Evolutionary conservation across 768 basidiomycete species (phyloP), one percentile per base, ranked within the genome.

Genomic region (Mycena venus): DNA sequence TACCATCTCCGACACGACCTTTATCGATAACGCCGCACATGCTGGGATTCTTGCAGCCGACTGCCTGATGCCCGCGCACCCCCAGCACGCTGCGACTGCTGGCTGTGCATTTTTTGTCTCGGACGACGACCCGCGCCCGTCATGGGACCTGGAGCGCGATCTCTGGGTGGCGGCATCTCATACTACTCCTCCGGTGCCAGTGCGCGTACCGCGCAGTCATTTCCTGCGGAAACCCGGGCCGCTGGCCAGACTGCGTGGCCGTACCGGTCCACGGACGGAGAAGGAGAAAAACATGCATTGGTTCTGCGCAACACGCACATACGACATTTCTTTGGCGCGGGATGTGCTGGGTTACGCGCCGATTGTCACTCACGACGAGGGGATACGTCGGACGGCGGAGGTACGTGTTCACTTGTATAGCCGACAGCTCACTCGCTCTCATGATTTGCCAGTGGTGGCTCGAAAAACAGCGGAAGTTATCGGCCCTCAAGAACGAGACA

Each of bases 61-160:
- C 77, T 84, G 85, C 69, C 83, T 90, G 49, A 65, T 70, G 12
- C 82, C 84, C 56, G 74, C 31, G 83, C 87, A 23, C 83, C 85
- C 51, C 70, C 74, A 68, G 81, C 85, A 63, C 80, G 78, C 34
- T 6, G 73, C 80, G n/a, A 86, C 90, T 55, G 89, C 88, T 2
- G 90, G 90, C 4, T 85, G 89, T 67, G 86, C 85, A 4, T 91
- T 87, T 82, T 89, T 89, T 82, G 86, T 91, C 80, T 88, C 89
- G 63, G 90, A 91, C 81, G 87, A 85, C 64, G 88, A 89, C 72
- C 88, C 89, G 9, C 79, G 87, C 60, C 85, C 86, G 78, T 88
- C 89, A 78, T 91, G 90, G 90, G 88, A 89, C 72, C 87, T 88
- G 38, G 1, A 1, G 3, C 68, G 87, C 15, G 81, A 82, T 2